Evolutionary conservation across 345 rosid species (phyloP), one percentile per base, ranked within the genome.

Genomic region (Syzygium aqueum): DNA sequence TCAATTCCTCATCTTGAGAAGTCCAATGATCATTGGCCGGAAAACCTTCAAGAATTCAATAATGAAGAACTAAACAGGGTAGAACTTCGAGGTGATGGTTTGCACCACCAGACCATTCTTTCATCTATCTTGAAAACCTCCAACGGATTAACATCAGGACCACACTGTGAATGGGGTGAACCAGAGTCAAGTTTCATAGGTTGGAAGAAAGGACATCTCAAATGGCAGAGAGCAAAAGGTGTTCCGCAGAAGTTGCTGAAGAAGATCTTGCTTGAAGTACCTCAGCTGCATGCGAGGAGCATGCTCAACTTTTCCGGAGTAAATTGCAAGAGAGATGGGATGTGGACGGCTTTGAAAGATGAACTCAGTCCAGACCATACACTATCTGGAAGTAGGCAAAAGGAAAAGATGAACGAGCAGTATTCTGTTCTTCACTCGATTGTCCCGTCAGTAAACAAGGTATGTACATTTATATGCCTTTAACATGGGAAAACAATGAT

Each of bases 221-320:
- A 87, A 84, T 73, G 77, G 56, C 84, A 57, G 57, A 89, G 85
- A 85, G 28, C 80, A 59, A 85, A 85, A 53, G 91, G 56, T 83
- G 86, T 84, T 40, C 83, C 94, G 3, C 99, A 98, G 89, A 92
- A 88, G 37, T 25, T 98, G 50, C 63, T 96, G 86, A 98, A 98
- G 95, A 95, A 93, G 93, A 87, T 96, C 85, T 87, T 97, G 82
- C 92, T 92, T 17, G 96, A 95, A 77, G 93, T 96, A 90, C 99
- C 99, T 65, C 90, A 53, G 80, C 93, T 94, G 96, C 90, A 93
- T 88, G 87, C 90, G 28, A 83, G 85, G 53, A 89, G 87, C 80
- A 85, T 89, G 89, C 85, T 91, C 12, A 89, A 92, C n/a, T 90
- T 91, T 28, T 88, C 91, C 0, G 92, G 91, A 80, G 92, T 90